phyloP scores from a whole-genome alignment of 768 basidiomycete species.

The Suillus variegatus region DNA sequence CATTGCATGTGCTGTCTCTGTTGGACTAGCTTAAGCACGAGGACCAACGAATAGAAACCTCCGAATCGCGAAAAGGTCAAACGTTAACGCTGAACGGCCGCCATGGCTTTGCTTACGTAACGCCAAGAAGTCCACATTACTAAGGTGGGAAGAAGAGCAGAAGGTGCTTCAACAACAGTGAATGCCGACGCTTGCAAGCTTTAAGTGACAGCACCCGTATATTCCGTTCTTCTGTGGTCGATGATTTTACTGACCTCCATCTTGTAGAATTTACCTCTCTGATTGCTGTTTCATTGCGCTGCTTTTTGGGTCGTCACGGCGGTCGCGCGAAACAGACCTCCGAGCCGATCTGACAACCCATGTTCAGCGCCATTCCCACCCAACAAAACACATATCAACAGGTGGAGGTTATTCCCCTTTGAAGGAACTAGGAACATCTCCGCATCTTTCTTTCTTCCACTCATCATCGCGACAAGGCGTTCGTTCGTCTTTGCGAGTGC shows the following conservation, averaged over 20 bases:
- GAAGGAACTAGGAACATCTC: constrained; percentile 1
- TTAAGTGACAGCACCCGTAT: constrained; percentile 5
- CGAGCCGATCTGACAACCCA: constrained; percentile 13
- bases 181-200: not conserved
- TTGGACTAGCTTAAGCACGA: not conserved
- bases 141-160: constrained; percentile 1
- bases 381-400: constrained; percentile 24
- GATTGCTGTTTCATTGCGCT: not conserved
- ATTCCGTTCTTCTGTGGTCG: not conserved
- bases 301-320: not conserved
- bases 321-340: constrained; percentile 12
- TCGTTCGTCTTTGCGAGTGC: constrained; percentile 4
- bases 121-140: not conserved
- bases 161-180: not conserved
- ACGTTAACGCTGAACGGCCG: not conserved
- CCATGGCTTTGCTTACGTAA: not conserved
- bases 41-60: not conserved
- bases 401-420: constrained; percentile 6
- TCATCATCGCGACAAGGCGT: not conserved
- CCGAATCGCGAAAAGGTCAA: not conserved
- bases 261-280: not conserved
- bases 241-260: not conserved
- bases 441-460: constrained; percentile 6
- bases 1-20: not conserved
- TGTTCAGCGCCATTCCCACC: constrained; percentile 16